Evolutionary conservation across 225 moss, liverwort and hornwort species (phyloP), one percentile per base, ranked within the genome.

Genomic region (Thuidium tamariscinum): DNA sequence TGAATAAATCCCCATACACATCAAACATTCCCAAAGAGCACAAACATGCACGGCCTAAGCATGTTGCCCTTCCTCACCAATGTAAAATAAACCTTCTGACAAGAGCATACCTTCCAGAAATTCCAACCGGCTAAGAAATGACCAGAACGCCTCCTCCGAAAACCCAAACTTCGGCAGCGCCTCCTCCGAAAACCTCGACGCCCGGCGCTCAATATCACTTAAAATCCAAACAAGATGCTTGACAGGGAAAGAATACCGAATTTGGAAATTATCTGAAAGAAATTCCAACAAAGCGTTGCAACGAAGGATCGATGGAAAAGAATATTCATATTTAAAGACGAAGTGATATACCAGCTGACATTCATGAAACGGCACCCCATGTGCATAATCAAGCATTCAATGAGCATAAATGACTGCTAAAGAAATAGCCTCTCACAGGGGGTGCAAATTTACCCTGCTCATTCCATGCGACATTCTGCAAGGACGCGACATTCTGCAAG

Each of bases 131-230:
- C 7, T 7, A 20, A 60, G 1, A 66, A 59, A 18, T 9, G 14
- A 8, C 67, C 37, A 3, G 0, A 72, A 32, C 9, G 7, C 1
- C 14, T 17, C 54, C 61, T 29, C 44, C 30, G 7, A 36, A 13
- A 9, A 18, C 29, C 69, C 5, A 26, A 7, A 15, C 75, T 23
- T 9, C 14, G 23, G n/a, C 22, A n/a, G n/a, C n/a, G n/a, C 5
- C 22, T 2, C 5, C 5, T 7, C 75, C 9, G 75, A n/a, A 52
- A 52, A 75, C 75, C 9, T 9, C 52, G 9, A 22, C 9, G 52
- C 75, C 52, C 75, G n/a, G 52, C 0, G 8, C 3, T 0, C 2
- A 74, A 51, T 1, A n/a, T n/a, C n/a, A n/a, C n/a, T n/a, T n/a
- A n/a, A n/a, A n/a, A n/a, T n/a, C n/a, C n/a, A n/a, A n/a, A n/a